Evolutionary conservation across 805 yeast genomes (phyloP), one percentile per base, ranked within the genome.

Genomic region (Debaryomyces tyrocola): DNA sequence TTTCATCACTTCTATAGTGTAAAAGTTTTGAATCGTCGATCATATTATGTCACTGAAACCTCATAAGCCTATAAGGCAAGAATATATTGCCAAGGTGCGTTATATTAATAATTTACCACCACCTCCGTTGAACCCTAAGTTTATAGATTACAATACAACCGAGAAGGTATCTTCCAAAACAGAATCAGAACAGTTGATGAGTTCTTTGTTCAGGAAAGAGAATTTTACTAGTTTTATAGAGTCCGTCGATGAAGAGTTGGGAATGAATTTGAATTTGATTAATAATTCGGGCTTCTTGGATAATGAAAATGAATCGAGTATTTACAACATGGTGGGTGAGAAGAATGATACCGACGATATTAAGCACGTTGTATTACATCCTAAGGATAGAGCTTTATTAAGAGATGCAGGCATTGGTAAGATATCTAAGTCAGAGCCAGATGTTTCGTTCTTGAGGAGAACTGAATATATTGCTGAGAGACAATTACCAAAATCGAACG

Each of bases 71-170:
- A 75, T 77, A 51, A 80, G 83, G 62, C 91, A 85, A 61, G 91
- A 86, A 46, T 87, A 84, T 59, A 82, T 87, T 46, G 95, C 96
- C 39, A 85, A 86, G 55, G 80, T 87, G 44, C 79, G 96, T 59
- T 92, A 90, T 65, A 81, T 81, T 48, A 94, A 94, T 63, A 87
- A 82, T 58, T 74, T 94, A 20, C 99, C 99, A 5, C 91, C 97
- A 2, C 98, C 98, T 8, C 86, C 92, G 20, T 77, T 94, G 50
- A 90, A 96, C 39, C 97, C 99, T 27, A 89, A 87, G 63, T 77
- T 91, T 46, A 66, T 94, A 44, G 79, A 83, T 41, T 79, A 83
- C 53, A 63, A 68, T 58, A 60, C 70, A 20, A 70, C 73, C 10
- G 71, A 67, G 44, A 55, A 52, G 40, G 53, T 56, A 35, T 62